These are phyloP conservation scores for Solanum microdontum DNA, from an alignment of 257 asterid genomes.

Conservation along the genomic window DNA sequence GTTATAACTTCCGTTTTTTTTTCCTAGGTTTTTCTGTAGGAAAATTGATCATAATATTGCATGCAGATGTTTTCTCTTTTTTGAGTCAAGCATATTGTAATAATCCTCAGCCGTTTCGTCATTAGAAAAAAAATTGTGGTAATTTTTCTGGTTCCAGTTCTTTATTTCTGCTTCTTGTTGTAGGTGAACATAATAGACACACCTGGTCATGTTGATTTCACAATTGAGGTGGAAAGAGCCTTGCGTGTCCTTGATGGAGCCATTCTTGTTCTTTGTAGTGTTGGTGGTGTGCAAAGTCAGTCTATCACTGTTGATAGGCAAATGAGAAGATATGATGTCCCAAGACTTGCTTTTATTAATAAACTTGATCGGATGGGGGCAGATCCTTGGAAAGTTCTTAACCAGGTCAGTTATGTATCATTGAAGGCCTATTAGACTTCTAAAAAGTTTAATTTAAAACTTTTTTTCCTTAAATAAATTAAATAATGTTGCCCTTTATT, in stretches of 20 bases:
- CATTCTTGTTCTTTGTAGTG: conserved; percentile 88
- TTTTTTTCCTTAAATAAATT: not conserved
- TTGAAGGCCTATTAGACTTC: not conserved
- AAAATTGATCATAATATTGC: not conserved
- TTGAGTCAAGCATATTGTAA: not conserved
- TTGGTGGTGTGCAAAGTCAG: conserved; percentile 99
- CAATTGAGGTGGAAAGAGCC: conserved; percentile 99
- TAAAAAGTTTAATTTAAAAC: not conserved
- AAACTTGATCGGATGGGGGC: conserved; percentile 99
- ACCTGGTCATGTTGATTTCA: conserved; percentile 97
- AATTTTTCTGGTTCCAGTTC: not conserved
- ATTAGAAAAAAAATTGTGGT: not conserved
- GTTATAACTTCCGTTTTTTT: not conserved
- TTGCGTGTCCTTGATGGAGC: conserved; percentile 98
- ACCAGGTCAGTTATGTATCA: conserved; percentile 48
- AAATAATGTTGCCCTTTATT: not conserved
- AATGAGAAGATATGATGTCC: conserved; percentile 98
- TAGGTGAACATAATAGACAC: conserved; percentile 97
- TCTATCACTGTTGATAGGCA: conserved; percentile 98
- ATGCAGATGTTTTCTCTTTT: not conserved
- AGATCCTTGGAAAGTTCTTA: conserved; percentile 94
- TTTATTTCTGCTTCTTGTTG: not conserved
- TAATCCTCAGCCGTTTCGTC: not conserved
- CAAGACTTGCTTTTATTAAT: conserved; percentile 89
- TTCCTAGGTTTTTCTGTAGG: not conserved